Conservation (phyloP, 495 filamentous ascomycete genomes). For the Podospora fimiseda region DNA sequence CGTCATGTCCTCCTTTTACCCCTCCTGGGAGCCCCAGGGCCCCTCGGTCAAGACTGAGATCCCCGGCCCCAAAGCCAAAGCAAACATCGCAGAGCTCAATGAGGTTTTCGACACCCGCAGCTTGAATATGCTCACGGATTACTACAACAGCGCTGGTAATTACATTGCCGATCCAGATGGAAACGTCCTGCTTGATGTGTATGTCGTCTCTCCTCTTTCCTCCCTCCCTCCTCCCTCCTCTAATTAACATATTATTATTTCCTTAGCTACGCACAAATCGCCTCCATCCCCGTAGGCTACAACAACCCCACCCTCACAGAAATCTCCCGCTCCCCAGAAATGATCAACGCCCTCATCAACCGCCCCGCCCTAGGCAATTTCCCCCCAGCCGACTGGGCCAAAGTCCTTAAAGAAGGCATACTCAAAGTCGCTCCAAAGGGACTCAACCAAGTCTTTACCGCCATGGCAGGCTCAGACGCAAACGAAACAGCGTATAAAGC, state of each 20-base stretch:
- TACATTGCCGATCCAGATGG: conserved; percentile 88
- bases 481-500: conserved; percentile 99
- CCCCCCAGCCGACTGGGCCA: conserved; percentile 81
- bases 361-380: conserved; percentile 95
- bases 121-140: conserved; percentile 89
- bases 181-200: conserved; percentile 73
- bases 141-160: conserved; percentile 63
- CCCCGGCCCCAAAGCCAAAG: conserved; percentile 74
- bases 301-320: conserved; percentile 78
- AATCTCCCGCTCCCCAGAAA: conserved; percentile 67
- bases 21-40: conserved; percentile 62
- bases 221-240: background rate
- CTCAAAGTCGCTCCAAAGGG: conserved; percentile 87
- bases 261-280: conserved; percentile 81
- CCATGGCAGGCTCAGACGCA: conserved; percentile 90
- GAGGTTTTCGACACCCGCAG: conserved; percentile 89
- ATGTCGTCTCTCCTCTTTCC: conserved; percentile 9
- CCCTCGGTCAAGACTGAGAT: conserved; percentile 72
- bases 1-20: conserved; percentile 50
- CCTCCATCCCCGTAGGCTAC: conserved; percentile 95
- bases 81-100: conserved; percentile 55
- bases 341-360: conserved; percentile 82
- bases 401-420: conserved; percentile 79
- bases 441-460: conserved; percentile 93
- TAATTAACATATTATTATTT: conserved; percentile 1